Evolutionary conservation across 345 rosid genomes (phyloP).

Genomic region (Syzygium grande): DNA sequence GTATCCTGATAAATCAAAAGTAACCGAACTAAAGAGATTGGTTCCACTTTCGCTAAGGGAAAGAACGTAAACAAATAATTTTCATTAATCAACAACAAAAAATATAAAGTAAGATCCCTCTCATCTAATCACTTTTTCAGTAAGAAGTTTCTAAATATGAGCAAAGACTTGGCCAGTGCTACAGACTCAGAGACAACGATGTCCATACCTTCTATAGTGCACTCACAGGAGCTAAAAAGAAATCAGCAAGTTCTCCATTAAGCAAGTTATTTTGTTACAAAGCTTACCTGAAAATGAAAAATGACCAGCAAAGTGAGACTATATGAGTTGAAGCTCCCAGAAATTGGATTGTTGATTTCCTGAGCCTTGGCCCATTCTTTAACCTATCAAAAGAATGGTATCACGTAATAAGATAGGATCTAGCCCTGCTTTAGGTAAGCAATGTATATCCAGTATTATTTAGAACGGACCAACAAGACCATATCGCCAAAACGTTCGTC

Average conservation of each 20-base stretch:
- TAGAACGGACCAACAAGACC: conserved; percentile 57
- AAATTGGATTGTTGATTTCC: conserved; percentile 56
- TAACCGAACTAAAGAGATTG: background rate
- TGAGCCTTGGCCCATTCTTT: conserved; percentile 97
- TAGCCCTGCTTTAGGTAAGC: background rate
- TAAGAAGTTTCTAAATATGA: background rate
- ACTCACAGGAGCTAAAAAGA: background rate
- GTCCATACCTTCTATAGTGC: background rate
- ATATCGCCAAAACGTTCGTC: conserved; percentile 78
- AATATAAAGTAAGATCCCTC: background rate
- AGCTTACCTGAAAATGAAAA: conserved; percentile 84
- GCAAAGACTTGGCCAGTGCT: background rate
- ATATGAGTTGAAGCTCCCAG: conserved; percentile 70
- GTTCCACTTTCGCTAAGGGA: background rate
- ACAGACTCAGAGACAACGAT: background rate
- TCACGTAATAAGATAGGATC: background rate
- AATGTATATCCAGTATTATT: background rate
- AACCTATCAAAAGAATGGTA: conserved; percentile 37
- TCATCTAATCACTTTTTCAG: background rate
- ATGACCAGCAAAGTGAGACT: conserved; percentile 74
- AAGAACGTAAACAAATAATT: background rate
- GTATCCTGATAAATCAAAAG: background rate
- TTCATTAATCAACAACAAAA: background rate
- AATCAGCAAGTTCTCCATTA: background rate
- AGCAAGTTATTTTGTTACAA: background rate